Percentiles rank a stretch among this genome's conserved stretches.
These are phyloP conservation scores for Parsonsia alboflavescens DNA, from an alignment of 257 asterid species.

Conservation along the genomic window DNA sequence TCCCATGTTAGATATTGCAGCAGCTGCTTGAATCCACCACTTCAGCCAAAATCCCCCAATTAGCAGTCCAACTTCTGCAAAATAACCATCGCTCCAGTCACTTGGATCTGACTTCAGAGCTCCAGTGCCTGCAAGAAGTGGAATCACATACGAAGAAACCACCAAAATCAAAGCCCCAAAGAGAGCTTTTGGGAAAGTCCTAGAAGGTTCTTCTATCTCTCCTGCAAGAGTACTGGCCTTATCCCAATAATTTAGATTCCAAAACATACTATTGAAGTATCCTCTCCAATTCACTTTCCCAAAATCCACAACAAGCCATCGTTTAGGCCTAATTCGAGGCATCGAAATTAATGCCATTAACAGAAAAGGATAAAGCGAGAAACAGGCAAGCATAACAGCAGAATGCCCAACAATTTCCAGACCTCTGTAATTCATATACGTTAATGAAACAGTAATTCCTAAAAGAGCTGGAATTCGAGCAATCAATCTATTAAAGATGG, in stretches of 20 bases:
- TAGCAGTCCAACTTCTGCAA: constrained; percentile 71
- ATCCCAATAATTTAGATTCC: constrained; percentile 91
- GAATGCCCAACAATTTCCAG: constrained; percentile 71
- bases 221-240: constrained; percentile 86
- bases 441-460: constrained; percentile 53
- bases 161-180: constrained; percentile 67
- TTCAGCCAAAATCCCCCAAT: constrained; percentile 86
- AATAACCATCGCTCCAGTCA: constrained; percentile 86
- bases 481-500: constrained; percentile 34
- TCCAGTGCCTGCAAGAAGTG: constrained; percentile 77
- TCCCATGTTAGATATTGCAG: constrained; percentile 91
- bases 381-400: constrained; percentile 67
- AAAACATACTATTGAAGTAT: constrained; percentile 67
- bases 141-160: constrained; percentile 60
- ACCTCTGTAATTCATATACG: constrained; percentile 72
- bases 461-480: constrained; percentile 73
- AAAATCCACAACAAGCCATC: constrained; percentile 60
- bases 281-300: constrained; percentile 64
- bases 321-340: constrained; percentile 51
- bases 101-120: constrained; percentile 57
- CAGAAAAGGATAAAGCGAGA: constrained; percentile 65
- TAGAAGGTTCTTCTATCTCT: constrained; percentile 68
- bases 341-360: constrained; percentile 55
- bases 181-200: constrained; percentile 63
- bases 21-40: constrained; percentile 93